Evolutionary conservation across 495 filamentous ascomycete genomes (phyloP), one percentile per base, ranked within the genome.

Genomic region (Mytilinidion resinicola): DNA sequence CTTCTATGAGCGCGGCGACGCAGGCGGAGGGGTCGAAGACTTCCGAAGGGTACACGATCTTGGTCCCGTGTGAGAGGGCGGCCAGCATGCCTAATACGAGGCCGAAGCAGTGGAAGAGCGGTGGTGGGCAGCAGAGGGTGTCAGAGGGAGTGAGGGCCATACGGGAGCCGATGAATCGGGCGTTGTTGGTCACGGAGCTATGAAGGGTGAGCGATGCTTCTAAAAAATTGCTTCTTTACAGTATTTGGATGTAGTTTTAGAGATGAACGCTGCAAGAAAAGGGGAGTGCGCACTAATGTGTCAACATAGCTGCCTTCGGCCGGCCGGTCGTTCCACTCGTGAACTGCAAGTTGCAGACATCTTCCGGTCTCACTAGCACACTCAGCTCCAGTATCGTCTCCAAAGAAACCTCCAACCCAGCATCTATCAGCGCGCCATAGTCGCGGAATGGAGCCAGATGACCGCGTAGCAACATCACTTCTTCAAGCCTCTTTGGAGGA

Each of bases 271-370:
- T 25, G 30, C 47, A 38, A 43, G 17, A 21, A 49, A 51, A 39
- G 41, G 19, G 55, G 37, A 34, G 35, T 17, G 72, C 78, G 47
- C 74, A 84, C 82, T 83, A 76, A 61, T 88, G 85, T 0, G 85
- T 87, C 55, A 89, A 73, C 83, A 87, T 88, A n/a, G 84, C 84
- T 4, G 85, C 85, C 61, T 89, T 88, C 39, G 85, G 85, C 25
- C 80, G 79, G 3, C 85, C 85, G 0, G 85, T 88, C 14, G 84
- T 85, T 21, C 85, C 85, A 65, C 81, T 85, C 39, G 85, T 87
- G 71, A 85, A 88, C 61, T 87, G 85, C 25, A 88, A 73, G 60
- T 86, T 87, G 67, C 80, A 85, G 7, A 87, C 82, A 57, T 86
- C 78, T 53, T 80, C 76, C 4, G 82, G 78, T 25, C 78, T 76